Conservation (phyloP, 305 asterid species). For the Petunia hybrid region DNA sequence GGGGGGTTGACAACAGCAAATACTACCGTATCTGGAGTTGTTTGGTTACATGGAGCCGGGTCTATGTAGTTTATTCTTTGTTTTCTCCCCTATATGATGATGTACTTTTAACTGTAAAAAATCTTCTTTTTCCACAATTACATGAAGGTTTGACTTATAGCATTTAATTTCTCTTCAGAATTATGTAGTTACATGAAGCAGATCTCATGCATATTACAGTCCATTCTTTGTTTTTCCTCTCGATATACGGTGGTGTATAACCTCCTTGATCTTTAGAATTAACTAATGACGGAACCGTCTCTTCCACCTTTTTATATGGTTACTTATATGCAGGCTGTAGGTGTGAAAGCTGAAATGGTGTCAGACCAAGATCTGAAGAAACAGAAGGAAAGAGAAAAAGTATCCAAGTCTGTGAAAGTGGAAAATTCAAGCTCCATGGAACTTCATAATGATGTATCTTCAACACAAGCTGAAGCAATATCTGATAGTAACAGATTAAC, state of each 20-base stretch:
- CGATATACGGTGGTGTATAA: not conserved
- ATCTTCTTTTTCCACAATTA: not conserved
- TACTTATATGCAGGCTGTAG: constrained; percentile 65
- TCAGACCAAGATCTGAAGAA: constrained; percentile 55
- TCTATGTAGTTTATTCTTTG: not conserved
- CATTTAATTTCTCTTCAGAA: not conserved
- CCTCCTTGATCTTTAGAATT: not conserved
- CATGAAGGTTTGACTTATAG: not conserved
- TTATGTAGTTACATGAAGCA: not conserved
- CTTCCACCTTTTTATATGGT: not conserved
- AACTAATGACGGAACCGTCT: constrained; percentile 1
- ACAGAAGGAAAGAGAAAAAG: constrained; percentile 52
- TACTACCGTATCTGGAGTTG: constrained; percentile 13
- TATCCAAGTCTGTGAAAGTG: constrained; percentile 51
- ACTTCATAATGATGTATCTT: constrained; percentile 44
- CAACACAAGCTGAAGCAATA: constrained; percentile 46
- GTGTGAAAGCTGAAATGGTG: constrained; percentile 57
- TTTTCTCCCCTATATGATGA: constrained; percentile 21
- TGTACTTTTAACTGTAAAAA: not conserved
- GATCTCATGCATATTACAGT: constrained; percentile 21
- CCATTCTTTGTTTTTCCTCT: not conserved
- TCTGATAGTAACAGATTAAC: constrained; percentile 46
- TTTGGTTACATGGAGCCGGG: not conserved
- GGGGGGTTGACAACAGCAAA: not conserved
- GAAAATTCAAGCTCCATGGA: constrained; percentile 48